phyloP scores from a whole-genome alignment of 345 rosid species.

The Adansonia digitata region DNA sequence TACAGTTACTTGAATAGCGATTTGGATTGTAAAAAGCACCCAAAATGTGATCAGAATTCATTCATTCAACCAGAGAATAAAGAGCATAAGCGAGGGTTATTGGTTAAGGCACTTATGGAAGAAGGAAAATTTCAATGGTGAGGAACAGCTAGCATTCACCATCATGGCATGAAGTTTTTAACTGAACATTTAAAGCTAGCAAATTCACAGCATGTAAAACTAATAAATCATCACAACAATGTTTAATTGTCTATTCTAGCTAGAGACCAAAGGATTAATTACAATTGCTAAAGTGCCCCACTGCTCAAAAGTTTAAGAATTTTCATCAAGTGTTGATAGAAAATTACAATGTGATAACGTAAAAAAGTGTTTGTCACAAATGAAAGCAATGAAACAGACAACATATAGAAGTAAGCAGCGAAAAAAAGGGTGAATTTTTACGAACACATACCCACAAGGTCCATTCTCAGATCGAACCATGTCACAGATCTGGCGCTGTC shows the following conservation, averaged over 20 bases:
- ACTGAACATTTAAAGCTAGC: neutral
- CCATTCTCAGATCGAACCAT: slow-evolving; percentile 47
- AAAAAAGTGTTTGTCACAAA: neutral
- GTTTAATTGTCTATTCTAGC: neutral
- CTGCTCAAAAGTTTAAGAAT: neutral
- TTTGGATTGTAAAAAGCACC: neutral
- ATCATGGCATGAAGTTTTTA: neutral
- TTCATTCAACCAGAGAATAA: neutral
- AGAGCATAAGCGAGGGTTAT: neutral
- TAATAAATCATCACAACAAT: neutral
- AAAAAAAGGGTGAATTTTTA: no score
- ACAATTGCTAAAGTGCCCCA: neutral
- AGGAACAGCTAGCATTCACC: neutral
- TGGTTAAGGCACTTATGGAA: neutral
- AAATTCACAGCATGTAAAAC: neutral
- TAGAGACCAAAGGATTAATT: neutral
- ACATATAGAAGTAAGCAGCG: neutral
- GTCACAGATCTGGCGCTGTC: slow-evolving; percentile 38
- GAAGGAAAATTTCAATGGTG: neutral
- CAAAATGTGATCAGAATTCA: neutral
- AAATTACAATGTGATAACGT: neutral
- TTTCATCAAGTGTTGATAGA: neutral
- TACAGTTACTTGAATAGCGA: neutral
- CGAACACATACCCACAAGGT: slow-evolving; percentile 75
- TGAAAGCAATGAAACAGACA: neutral